Conservation (phyloP, 306 rosid species). For the Abrus precatorius region DNA sequence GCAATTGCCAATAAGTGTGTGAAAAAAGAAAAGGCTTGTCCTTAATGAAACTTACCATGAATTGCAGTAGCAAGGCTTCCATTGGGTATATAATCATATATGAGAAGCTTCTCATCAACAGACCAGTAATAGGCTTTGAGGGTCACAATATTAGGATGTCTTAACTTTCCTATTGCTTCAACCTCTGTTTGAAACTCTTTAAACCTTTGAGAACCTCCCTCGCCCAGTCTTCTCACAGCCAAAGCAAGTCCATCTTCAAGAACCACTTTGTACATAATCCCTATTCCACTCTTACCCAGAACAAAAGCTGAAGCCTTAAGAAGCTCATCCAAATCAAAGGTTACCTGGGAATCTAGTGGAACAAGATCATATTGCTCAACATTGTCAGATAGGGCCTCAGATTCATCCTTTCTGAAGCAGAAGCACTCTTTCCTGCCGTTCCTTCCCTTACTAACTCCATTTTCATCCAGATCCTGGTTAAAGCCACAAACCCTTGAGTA, state of each 20-base stretch:
- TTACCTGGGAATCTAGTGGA: conserved; percentile 80
- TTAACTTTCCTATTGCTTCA: conserved; percentile 94
- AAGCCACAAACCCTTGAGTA: conserved; percentile 76
- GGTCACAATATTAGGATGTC: conserved; percentile 87
- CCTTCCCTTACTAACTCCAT: conserved; percentile 60
- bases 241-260: conserved; percentile 90
- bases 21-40: neutral
- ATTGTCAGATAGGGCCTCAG: conserved; percentile 77
- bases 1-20: neutral
- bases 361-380: conserved; percentile 91
- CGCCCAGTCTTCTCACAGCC: conserved; percentile 97
- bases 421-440: conserved; percentile 74
- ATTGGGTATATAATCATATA: conserved; percentile 88
- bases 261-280: conserved; percentile 96
- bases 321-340: conserved; percentile 96
- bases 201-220: conserved; percentile 98
- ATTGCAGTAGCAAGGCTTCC: conserved; percentile 91
- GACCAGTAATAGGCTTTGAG: conserved; percentile 98
- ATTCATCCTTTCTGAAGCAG: conserved; percentile 84
- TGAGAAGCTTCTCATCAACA: conserved; percentile 97
- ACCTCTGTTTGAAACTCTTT: conserved; percentile 98
- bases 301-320: conserved; percentile 99
- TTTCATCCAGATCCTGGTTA: conserved; percentile 62
- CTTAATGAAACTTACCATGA: conserved; percentile 68
- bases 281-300: conserved; percentile 93